A percentile compares a stretch with the other conserved stretches of the same genome.
Conservation (phyloP, 2,329 filamentous ascomycete species). For the Claviceps capensis region DNA sequence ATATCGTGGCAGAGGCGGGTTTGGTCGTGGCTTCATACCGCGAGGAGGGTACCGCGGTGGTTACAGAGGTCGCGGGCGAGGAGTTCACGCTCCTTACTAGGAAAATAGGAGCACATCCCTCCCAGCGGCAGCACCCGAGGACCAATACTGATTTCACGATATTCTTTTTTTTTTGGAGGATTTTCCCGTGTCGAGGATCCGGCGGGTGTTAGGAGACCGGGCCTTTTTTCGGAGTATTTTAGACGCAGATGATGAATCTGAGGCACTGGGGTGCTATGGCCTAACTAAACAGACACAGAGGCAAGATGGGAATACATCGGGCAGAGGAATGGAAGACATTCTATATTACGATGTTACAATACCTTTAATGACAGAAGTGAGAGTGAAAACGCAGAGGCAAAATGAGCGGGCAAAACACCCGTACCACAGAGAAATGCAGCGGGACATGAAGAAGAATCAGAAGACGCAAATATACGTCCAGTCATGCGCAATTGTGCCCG, state of each 20-base stretch:
- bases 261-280: neutral
- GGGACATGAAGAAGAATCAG: neutral
- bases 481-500: neutral
- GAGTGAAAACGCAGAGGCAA: neutral
- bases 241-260: neutral
- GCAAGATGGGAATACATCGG: neutral
- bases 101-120: slow-evolving; percentile 19
- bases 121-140: slow-evolving; percentile 8
- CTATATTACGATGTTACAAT: neutral
- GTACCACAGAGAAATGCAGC: neutral
- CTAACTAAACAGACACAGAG: neutral
- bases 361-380: neutral
- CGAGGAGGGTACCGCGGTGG: slow-evolving; percentile 52
- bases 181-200: neutral
- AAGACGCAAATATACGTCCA: neutral
- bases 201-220: neutral
- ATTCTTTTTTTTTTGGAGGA: neutral
- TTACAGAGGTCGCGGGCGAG: slow-evolving; percentile 52
- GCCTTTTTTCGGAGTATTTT: neutral
- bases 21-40: slow-evolving; percentile 38
- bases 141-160: slow-evolving; percentile 1
- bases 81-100: slow-evolving; percentile 49
- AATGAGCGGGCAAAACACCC: neutral
- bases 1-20: slow-evolving; percentile 36
- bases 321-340: slow-evolving; percentile 1